These are phyloP conservation scores for Picochlorum sp. DNA, from an alignment of 139 green algal genomes.

Conservation along the genomic window DNA sequence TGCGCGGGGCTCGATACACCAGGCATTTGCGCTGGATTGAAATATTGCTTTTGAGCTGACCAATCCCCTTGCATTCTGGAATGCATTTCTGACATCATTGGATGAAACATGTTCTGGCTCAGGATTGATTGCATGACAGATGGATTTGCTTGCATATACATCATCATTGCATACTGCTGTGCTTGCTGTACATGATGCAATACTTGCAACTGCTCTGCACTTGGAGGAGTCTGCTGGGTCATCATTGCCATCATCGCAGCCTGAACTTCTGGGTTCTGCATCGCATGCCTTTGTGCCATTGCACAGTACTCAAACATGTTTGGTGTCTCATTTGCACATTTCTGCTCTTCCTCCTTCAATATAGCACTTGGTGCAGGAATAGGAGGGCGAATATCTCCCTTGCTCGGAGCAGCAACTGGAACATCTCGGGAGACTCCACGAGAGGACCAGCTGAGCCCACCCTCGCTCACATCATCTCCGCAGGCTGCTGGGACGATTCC, in stretches of 20 bases:
- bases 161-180: background rate
- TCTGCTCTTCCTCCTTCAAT: background rate
- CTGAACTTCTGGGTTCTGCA: background rate
- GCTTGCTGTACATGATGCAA: background rate
- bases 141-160: background rate
- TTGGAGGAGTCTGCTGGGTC: background rate
- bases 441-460: background rate
- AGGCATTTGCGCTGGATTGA: too few relatives aligned
- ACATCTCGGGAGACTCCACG: background rate
- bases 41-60: too few relatives aligned
- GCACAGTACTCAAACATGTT: slow-evolving; percentile 7
- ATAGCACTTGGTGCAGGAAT: background rate
- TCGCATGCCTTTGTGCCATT: background rate
- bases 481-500: background rate
- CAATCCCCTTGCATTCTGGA: background rate
- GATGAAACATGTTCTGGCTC: background rate
- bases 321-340: background rate
- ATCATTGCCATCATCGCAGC: background rate
- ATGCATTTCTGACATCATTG: background rate
- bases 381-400: too few relatives aligned
- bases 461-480: background rate
- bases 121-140: background rate
- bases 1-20: too few relatives aligned
- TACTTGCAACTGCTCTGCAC: background rate
- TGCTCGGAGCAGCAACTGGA: too few relatives aligned